Conservation (phyloP, 495 filamentous ascomycete genomes). For the Aspergillus hancockii region DNA sequence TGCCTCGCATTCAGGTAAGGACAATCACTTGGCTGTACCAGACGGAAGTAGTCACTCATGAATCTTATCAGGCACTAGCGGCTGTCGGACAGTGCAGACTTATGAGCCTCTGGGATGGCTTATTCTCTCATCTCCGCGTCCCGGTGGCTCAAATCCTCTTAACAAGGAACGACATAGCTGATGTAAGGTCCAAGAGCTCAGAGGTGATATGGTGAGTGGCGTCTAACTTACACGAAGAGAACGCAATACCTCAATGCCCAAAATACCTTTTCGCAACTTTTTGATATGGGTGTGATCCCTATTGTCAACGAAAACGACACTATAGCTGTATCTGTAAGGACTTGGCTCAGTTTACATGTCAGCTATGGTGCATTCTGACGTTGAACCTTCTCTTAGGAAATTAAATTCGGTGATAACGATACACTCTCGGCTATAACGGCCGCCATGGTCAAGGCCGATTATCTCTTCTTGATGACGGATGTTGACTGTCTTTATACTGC, state of each 20-base stretch:
- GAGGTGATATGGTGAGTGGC: neutral
- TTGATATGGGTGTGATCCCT: constrained; percentile 95
- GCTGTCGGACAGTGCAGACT: constrained; percentile 95
- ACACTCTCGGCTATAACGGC: constrained; percentile 95
- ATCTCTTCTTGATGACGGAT: constrained; percentile 98
- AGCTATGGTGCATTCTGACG: constrained; percentile 2
- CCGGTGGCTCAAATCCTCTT: constrained; percentile 93
- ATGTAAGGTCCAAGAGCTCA: constrained; percentile 56
- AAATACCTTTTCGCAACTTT: constrained; percentile 85
- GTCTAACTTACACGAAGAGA: constrained; percentile 51
- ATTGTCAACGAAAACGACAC: constrained; percentile 99
- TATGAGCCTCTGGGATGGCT: constrained; percentile 91
- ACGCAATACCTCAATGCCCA: constrained; percentile 96
- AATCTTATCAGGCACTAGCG: constrained; percentile 71
- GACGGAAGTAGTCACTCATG: neutral
- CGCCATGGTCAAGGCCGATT: constrained; percentile 95
- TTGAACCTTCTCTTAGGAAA: constrained; percentile 60
- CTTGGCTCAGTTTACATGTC: neutral
- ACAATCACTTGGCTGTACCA: neutral
- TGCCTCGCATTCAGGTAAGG: constrained; percentile 76
- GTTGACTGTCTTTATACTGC: constrained; percentile 97
- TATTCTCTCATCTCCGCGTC: constrained; percentile 83
- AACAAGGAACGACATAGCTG: constrained; percentile 95
- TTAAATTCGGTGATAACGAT: constrained; percentile 99
- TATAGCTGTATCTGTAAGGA: constrained; percentile 74